Conservation (phyloP, 108 stramenopile species). For the Asterionellopsis glacialis region DNA sequence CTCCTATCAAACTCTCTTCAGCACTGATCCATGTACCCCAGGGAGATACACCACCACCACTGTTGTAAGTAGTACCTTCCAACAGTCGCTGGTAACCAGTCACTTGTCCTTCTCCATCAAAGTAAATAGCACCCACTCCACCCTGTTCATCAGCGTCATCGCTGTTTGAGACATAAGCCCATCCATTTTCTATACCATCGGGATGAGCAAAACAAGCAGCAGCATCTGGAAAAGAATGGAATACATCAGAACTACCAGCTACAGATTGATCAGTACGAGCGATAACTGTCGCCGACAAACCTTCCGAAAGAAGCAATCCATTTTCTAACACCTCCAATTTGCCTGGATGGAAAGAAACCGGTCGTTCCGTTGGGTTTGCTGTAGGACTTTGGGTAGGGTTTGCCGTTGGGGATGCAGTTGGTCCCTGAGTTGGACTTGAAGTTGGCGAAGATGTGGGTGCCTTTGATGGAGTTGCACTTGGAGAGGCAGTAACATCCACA, state of each 20-base stretch:
- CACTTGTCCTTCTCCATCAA: conserved; percentile 16
- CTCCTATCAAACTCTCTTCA: conserved; percentile 24
- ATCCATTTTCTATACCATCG: conserved; percentile 6
- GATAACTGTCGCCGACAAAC: conserved; percentile 20
- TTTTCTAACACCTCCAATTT: conserved; percentile 21
- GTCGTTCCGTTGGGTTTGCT: conserved; percentile 2
- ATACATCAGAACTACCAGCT: conserved; percentile 9
- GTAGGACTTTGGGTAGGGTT: not conserved
- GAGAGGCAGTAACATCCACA: not conserved
- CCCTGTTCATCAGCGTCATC: conserved; percentile 9
- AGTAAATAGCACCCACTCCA: conserved; percentile 19
- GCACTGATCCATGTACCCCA: conserved; percentile 45
- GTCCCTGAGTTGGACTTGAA: not conserved
- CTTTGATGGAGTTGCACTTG: not conserved
- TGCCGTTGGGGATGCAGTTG: conserved; percentile 3
- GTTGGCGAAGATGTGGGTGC: conserved; percentile 1
- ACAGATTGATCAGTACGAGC: conserved; percentile 22
- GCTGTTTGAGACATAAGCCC: conserved; percentile 23
- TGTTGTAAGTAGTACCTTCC: conserved; percentile 21
- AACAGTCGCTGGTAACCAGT: conserved; percentile 14
- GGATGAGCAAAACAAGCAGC: conserved; percentile 25
- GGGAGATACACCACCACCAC: conserved; percentile 32
- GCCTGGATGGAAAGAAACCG: conserved; percentile 16
- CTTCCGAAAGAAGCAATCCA: conserved; percentile 23
- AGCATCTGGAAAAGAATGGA: conserved; percentile 37